Base-by-base conservation (phyloP, 441 rosid genomes). In the Kokia cookei region DNA sequence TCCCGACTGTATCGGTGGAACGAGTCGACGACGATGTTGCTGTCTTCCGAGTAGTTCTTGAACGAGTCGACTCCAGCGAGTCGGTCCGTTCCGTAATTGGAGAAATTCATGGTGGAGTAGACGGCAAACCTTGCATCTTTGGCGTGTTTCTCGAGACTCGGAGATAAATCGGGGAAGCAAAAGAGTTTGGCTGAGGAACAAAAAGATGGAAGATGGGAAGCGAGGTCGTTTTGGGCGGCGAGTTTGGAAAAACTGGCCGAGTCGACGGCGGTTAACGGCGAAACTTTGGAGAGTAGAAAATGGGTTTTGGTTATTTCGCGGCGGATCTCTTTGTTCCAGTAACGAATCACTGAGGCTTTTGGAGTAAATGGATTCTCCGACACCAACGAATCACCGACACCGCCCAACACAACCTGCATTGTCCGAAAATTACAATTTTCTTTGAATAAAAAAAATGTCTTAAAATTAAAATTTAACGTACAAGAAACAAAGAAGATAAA, bases 151-250 rank as follows among this genome's bases (percentile, higher is more conserved):
- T 86, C 92, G 9, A 82, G 82, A 27, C 84, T 86, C 14, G 86
- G 81, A 0, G 83, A 43, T 13, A 89, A 80, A 42, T 88, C 90
- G 0, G 93, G 89, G 84, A 90, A 91, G 79, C 97, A 94, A 81
- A 93, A 86, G 53, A 90, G 96, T 9, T 85, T 82, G 0, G 98
- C 97, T 37, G 93, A 76, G 75, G 92, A 80, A 81, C 97, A 91
- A 75, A 93, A 91, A 10, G 87, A 81, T 0, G 86, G 83, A 22
- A 93, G 81, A 13, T 85, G 93, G 5, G 81, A 37, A 26, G 86
- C 79, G 73, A 91, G 90, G 6, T 84, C 73, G 74, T 87, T 87
- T 2, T 79, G 76, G 42, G 90, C 62, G 53, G 94, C 98, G 78
- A 90, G 92, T 76, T 87, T 90, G 11, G 91, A 43, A 75, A 85